Base-by-base conservation (phyloP, 805 yeast genomes). In the Metahyphopichia silvanorum region DNA sequence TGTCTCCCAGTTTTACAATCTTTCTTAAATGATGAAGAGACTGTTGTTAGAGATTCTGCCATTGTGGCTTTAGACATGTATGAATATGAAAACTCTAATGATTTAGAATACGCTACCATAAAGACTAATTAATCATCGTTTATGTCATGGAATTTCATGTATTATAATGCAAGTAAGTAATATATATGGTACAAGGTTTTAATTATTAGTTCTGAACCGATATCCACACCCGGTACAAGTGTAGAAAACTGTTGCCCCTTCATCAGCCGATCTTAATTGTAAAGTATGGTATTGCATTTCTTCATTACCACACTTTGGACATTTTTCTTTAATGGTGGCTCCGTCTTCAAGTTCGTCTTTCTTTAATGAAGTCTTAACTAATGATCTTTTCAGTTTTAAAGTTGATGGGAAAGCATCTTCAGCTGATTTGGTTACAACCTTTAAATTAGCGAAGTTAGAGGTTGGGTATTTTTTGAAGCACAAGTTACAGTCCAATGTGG, bases 161-260 rank as follows among this genome's bases (percentile, higher is more conserved):
- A n/a, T n/a, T n/a, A n/a, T n/a, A n/a, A n/a, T n/a, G n/a, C n/a
- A n/a, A n/a, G n/a, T n/a, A n/a, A n/a, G n/a, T n/a, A n/a, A n/a
- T n/a, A n/a, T n/a, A n/a, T n/a, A n/a, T n/a, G n/a, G n/a, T n/a
- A n/a, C 6, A 8, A 15, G 17, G 19, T 31, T 19, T 42, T 44
- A 91, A 58, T 93, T 93, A 60, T 93, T 91, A 22, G 96, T 89
- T 69, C 97, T 82, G 71, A 86, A 89, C 51, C 86, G 79, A 73
- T 91, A 87, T 26, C 89, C 88, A 74, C 99, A 93, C 25, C 75
- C 66, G 1, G 95, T 82, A 69, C 98, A 93, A 1, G 98, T 91
- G 66, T 93, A 94, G 57, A 93, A 93, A 21, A 93, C 98, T 7
- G 99, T 93, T 18, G 98, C 95, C 74, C 98, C 99, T 74, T 93